Evolutionary conservation across 2,329 filamentous ascomycete genomes (phyloP).

Genomic region (Immersiporthe knoxdaviesiana): DNA sequence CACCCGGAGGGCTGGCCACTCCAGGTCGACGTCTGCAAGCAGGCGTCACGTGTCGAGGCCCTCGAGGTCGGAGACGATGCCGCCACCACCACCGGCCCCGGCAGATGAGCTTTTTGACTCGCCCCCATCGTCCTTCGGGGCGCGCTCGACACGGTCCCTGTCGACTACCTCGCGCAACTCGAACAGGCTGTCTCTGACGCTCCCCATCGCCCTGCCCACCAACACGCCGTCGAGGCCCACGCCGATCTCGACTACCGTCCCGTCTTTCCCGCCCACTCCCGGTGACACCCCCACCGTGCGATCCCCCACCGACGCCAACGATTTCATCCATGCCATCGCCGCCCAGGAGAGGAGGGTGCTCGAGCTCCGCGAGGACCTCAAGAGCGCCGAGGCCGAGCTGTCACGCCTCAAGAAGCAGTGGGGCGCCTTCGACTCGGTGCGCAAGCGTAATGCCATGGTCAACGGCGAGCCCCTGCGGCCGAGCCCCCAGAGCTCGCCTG

Average conservation of each 20-base stretch:
- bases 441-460: slow-evolving; percentile 73
- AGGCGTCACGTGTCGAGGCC: slow-evolving; percentile 31
- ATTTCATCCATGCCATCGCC: slow-evolving; percentile 87
- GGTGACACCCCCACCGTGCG: slow-evolving; percentile 47
- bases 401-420: slow-evolving; percentile 80
- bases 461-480: slow-evolving; percentile 63
- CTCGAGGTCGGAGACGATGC: slow-evolving; percentile 41
- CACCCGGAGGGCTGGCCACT: slow-evolving; percentile 26
- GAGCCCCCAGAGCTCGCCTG: slow-evolving; percentile 28
- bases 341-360: slow-evolving; percentile 89
- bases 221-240: slow-evolving; percentile 56
- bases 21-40: slow-evolving; percentile 22
- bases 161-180: slow-evolving; percentile 58
- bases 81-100: slow-evolving; percentile 43
- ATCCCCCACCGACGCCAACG: slow-evolving; percentile 59
- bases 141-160: slow-evolving; percentile 54
- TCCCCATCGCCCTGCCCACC: slow-evolving; percentile 62
- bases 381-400: slow-evolving; percentile 78
- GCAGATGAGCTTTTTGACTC: slow-evolving; percentile 42
- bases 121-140: slow-evolving; percentile 39
- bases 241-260: slow-evolving; percentile 47
- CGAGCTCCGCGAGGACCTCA: slow-evolving; percentile 88
- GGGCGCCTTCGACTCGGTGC: slow-evolving; percentile 74
- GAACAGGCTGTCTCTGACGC: slow-evolving; percentile 63
- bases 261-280: slow-evolving; percentile 56